phyloP scores from a whole-genome alignment of 2,329 filamentous ascomycete genomes.

The Aspergillus fijiensis region DNA sequence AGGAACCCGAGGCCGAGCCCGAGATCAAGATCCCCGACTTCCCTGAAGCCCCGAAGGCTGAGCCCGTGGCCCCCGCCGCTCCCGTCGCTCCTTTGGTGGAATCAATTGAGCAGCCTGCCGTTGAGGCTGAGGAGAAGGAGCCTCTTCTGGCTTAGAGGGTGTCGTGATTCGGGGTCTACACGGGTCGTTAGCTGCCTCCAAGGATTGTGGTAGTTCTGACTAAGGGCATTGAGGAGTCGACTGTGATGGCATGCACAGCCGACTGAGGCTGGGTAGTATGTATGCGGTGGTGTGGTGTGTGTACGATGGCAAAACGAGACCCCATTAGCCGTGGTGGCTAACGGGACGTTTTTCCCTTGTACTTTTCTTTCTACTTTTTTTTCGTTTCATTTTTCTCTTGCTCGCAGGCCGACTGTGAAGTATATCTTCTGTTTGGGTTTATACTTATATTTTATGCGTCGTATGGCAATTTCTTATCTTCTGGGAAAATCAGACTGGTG shows the following conservation, averaged over 20 bases:
- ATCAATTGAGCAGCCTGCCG: constrained; percentile 30
- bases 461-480: not conserved
- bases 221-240: not conserved
- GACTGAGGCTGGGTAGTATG: not conserved
- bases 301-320: constrained; percentile 26
- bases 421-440: not conserved
- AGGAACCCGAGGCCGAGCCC: constrained; percentile 41
- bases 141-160: constrained; percentile 31
- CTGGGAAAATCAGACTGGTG: too few species aligned
- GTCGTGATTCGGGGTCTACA: not conserved
- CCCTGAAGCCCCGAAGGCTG: constrained; percentile 47
- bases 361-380: constrained; percentile 1
- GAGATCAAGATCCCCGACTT: constrained; percentile 51
- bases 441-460: not conserved
- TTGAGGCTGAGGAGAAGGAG: constrained; percentile 31
- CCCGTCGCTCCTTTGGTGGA: constrained; percentile 5
- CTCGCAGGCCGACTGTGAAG: not conserved
- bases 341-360: constrained; percentile 6
- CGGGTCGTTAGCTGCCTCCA: not conserved
- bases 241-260: not conserved
- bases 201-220: not conserved
- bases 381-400: constrained; percentile 1
- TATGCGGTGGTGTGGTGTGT: constrained; percentile 5
- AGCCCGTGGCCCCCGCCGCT: constrained; percentile 27
- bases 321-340: constrained; percentile 5